Evolutionary conservation across 352 stramenopile genomes (phyloP), one percentile per base, ranked within the genome.

Genomic region (Globisporangium rhizosaccharum): DNA sequence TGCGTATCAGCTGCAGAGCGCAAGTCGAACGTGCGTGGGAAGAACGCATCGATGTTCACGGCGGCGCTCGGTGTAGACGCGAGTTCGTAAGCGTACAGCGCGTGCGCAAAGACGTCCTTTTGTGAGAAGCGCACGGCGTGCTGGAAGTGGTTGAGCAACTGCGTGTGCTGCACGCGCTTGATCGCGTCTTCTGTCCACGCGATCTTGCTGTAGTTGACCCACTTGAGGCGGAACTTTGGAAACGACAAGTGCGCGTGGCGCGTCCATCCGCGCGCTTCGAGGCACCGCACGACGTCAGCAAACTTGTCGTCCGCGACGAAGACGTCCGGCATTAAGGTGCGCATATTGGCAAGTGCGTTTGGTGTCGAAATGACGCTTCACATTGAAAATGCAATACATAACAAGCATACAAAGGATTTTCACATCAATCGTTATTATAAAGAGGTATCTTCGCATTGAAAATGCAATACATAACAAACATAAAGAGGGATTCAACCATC

Each of bases 101-200:
- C 61, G 54, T 46, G 51, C 2, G 74, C 70, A 28, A 88, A 69
- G 51, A 65, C 65, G 53, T 88, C 64, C 66, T 92, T 92, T 20
- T 77, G 76, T 10, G 76, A 88, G 39, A 90, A 76, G 26, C 82
- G 59, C 10, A 88, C 64, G 1, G 80, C 68, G 57, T 87, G 57
- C 45, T 86, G 70, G 53, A 92, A 63, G 57, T 92, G 82, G 62
- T 89, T 92, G 53, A 92, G 67, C 50, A 75, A 65, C 63, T 88
- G 79, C 17, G 28, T 11, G 7, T 15, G 57, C 12, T 10, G 61
- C 36, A 11, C 55, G 60, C 59, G 88, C 36, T 36, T 36, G 30
- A 12, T 28, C n/a, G 36, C 36, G n/a, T n/a, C 72, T 36, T 69
- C 65, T 6, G 39, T 9, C 82, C 82, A 92, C 61, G 63, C 50